phyloP scores from a whole-genome alignment of 768 basidiomycete species.

The Suillus sp. region DNA sequence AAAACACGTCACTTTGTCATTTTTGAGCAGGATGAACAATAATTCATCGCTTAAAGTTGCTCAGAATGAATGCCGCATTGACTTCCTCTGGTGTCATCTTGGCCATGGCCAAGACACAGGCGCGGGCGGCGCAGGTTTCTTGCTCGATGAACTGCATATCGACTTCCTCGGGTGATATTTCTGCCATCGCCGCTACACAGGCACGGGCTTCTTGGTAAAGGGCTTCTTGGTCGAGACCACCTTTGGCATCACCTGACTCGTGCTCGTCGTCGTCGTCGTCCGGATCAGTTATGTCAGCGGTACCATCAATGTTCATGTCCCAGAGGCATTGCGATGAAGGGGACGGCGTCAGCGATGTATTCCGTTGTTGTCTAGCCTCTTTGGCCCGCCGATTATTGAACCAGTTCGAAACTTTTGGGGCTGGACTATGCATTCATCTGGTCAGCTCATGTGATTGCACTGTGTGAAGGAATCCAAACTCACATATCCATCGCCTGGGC shows the following conservation, averaged over 20 bases:
- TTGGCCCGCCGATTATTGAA: conserved; percentile 10
- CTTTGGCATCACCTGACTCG: not conserved
- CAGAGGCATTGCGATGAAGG: not conserved
- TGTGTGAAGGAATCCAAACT: not conserved
- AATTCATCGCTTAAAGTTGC: not conserved
- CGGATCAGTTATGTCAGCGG: not conserved
- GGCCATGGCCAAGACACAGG: not conserved
- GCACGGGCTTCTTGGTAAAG: not conserved
- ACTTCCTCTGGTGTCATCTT: conserved; percentile 6
- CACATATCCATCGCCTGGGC: not conserved
- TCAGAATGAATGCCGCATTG: conserved; percentile 7
- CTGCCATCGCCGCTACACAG: not conserved
- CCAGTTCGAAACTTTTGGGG: not conserved
- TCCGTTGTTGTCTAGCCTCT: not conserved
- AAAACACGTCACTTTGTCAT: not conserved
- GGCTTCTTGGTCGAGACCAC: not conserved
- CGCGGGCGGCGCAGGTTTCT: not conserved
- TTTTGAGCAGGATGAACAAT: not conserved
- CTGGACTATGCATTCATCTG: not conserved
- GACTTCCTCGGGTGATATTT: not conserved
- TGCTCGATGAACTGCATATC: not conserved
- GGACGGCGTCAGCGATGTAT: not conserved
- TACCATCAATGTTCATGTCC: not conserved
- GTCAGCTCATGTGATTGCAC: not conserved
- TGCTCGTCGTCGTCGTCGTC: not conserved